Evolutionary conservation across 148 eudicot species (phyloP).

Genomic region (Hydrangea macrophylla): DNA sequence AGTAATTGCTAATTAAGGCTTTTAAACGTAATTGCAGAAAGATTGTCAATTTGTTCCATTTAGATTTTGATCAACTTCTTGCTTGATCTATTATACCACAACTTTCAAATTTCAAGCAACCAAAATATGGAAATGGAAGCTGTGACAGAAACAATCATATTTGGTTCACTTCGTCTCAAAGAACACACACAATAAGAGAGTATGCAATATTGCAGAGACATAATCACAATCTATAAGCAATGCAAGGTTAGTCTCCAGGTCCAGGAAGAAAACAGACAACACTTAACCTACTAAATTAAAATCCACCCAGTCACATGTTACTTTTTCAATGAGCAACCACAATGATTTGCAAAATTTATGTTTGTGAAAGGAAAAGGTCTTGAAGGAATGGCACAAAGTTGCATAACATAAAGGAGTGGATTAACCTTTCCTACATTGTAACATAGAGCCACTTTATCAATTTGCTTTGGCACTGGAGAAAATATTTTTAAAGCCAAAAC

Average conservation of each 20-base stretch:
- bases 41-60: no score
- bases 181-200: not conserved
- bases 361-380: not conserved
- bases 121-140: no score
- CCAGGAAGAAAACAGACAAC: not conserved
- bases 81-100: no score
- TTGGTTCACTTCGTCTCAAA: no score
- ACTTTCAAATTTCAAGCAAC: no score
- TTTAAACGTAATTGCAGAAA: no score
- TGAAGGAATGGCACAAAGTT: not conserved
- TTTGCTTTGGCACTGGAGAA: not conserved
- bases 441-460: not conserved
- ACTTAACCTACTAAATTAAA: no score
- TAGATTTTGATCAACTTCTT: no score
- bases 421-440: slow-evolving; percentile 6
- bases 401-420: slow-evolving; percentile 7
- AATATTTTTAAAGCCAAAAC: not conserved
- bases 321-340: not conserved
- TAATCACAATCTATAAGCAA: not conserved
- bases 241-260: slow-evolving; percentile 10
- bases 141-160: no score
- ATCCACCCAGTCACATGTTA: no score
- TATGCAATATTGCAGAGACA: not conserved
- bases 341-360: not conserved
- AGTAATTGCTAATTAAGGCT: not conserved